phyloP scores from a whole-genome alignment of 805 yeast species.

The Blastobotrys chiropterorum region DNA sequence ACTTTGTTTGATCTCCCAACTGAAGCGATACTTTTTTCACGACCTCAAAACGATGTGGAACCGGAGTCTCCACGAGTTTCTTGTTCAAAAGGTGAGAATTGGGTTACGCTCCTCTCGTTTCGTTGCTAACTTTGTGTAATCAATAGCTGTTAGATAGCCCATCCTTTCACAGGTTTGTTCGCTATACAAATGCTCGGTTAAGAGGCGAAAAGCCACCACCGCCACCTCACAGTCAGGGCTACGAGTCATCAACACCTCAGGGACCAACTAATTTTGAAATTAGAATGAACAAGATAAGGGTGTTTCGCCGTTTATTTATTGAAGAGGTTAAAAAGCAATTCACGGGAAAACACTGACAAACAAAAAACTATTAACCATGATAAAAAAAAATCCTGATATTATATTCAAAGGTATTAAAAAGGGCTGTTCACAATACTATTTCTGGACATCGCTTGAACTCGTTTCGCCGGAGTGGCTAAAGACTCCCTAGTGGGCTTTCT shows the following conservation, averaged over 20 bases:
- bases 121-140: slow-evolving; percentile 6
- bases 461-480: slow-evolving; percentile 29
- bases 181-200: slow-evolving; percentile 17
- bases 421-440: slow-evolving; percentile 26
- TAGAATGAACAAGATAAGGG: slow-evolving; percentile 13
- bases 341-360: slow-evolving; percentile 6
- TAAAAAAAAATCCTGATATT: not conserved
- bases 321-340: slow-evolving; percentile 19
- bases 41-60: slow-evolving; percentile 18
- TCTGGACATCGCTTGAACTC: slow-evolving; percentile 19
- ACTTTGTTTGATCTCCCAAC: not conserved
- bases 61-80: slow-evolving; percentile 17
- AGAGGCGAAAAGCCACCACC: slow-evolving; percentile 16
- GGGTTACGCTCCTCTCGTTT: not conserved
- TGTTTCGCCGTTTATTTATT: slow-evolving; percentile 16
- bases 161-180: slow-evolving; percentile 20
- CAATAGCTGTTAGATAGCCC: slow-evolving; percentile 20
- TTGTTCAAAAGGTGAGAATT: slow-evolving; percentile 19
- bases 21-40: not conserved
- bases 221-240: slow-evolving; percentile 5
- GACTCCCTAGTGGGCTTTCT: slow-evolving; percentile 48
- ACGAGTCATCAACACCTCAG: not conserved
- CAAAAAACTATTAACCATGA: not conserved
- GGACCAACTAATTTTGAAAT: slow-evolving; percentile 7
- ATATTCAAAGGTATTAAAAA: slow-evolving; percentile 12